Evolutionary conservation across 805 yeast species (phyloP), one percentile per base, ranked within the genome.

Genomic region (Ascoidea rubescens): DNA sequence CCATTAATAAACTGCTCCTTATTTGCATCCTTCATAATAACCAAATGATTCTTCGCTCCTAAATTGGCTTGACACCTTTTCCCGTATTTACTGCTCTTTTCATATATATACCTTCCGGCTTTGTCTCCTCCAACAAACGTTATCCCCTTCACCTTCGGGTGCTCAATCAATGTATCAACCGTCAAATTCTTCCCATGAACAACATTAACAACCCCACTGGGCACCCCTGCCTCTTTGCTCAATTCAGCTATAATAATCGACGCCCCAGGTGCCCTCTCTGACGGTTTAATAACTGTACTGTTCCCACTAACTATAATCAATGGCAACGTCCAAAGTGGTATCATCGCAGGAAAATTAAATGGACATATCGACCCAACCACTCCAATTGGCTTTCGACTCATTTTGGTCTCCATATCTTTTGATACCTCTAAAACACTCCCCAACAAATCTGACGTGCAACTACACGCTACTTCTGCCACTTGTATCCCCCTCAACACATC

Each of bases 341-440:
- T 86, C 91, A 84, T 84, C 47, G 87, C 90, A 31, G 91, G 91
- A 78, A 84, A 84, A 69, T 84, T 84, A 71, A 84, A 84, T 21
- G 91, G 91, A 57, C 84, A 79, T 60, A 84, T 84, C 30, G 89
- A 84, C 14, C 83, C 88, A 54, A 84, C 77, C 5, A 84, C 86
- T 37, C 91, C 91, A 55, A 83, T 69, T 47, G 87, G 87, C 64
- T 79, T 84, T 59, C 89, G 76, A 62, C 65, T 57, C 85, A 81
- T 80, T 59, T 80, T 74, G 33, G 90, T 84, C 63, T 83, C 88
- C 89, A 83, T 83, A 59, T 82, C 85, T 16, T 74, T 70, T 37
- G 87, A 76, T 16, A 83, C 89, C 61, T 82, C 88, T 53, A 84
- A 71, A 31, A 77, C 71, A 48, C 71, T 71, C 21, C 87, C 89